Evolutionary conservation across 208 protist genomes (phyloP), one percentile per base, ranked within the genome.

Genomic region (Leptomonas seymouri): DNA sequence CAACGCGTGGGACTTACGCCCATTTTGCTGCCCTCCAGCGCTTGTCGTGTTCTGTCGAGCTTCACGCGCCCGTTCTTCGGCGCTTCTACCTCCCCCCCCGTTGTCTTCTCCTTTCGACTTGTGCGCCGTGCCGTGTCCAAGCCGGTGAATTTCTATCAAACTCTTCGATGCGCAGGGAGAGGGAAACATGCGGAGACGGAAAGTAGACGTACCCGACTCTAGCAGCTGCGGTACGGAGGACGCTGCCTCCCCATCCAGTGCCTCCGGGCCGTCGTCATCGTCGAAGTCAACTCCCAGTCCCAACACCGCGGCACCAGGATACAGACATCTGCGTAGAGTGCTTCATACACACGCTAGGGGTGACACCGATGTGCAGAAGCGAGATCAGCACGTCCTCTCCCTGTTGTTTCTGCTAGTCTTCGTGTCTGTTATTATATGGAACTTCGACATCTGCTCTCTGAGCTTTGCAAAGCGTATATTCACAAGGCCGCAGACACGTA

Each of bases 401-500:
- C 12, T 66, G 2, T 0, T 54, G 28, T 28, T 59, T 30, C 58
- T 60, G 1, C 34, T 60, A 3, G 6, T 48, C 49, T 21, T 45
- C 12, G 45, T 61, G 9, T 15, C 46, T 11, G 30, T 45, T 39
- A n/a, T 54, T 6, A 36, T 73, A 25, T 65, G 49, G 57, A 51
- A 20, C 25, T 55, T 62, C 5, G 42, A 61, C 30, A 61, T 50
- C 23, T 67, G 30, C 55, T 44, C n/a, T 14, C 34, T 66, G 46
- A 25, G 27, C 42, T 28, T 69, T 45, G 45, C 4, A 1, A 63
- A 69, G 34, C 30, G 36, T 23, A 3, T 57, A 23, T 34, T 74
- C 3, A 20, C 14, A n/a, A 0, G 23, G 57, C 53, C 42, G 44
- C 42, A 25, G 54, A 4, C 30, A 4, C 30, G 23, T 16, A 16